These are phyloP conservation scores for Brasenia schreberi DNA, from an alignment of 164 flowering plant genomes.

Conservation along the genomic window DNA sequence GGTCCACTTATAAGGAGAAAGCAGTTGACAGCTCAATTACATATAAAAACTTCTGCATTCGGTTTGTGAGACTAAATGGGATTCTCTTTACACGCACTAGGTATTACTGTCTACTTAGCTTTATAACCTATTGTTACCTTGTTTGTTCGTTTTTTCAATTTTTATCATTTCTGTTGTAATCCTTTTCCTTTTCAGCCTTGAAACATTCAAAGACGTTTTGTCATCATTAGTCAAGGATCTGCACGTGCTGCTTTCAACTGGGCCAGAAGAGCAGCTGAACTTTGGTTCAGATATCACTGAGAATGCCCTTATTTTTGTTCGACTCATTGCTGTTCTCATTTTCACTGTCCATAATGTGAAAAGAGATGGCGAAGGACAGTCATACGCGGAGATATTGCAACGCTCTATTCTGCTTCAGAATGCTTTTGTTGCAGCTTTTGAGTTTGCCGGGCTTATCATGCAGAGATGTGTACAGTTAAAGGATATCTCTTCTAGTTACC, in stretches of 20 bases:
- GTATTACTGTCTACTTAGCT: conserved; percentile 17
- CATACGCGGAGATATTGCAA: conserved; percentile 90
- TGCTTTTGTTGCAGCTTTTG: conserved; percentile 74
- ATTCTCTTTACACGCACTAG: conserved; percentile 92
- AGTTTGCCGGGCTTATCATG: conserved; percentile 60
- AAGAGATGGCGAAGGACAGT: conserved; percentile 62
- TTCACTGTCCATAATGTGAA: conserved; percentile 67
- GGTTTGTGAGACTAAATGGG: conserved; percentile 86
- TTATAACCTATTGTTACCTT: neutral
- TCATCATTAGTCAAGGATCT: conserved; percentile 40
- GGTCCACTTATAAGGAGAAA: conserved; percentile 23
- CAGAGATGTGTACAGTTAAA: conserved; percentile 47
- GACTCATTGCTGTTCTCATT: conserved; percentile 64
- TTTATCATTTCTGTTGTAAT: neutral
- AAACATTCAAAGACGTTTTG: conserved; percentile 69
- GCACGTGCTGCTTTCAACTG: conserved; percentile 59
- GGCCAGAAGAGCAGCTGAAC: conserved; percentile 48
- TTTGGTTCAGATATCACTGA: conserved; percentile 69
- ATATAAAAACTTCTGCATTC: conserved; percentile 47
- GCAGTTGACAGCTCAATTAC: conserved; percentile 4
- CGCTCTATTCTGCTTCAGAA: conserved; percentile 69
- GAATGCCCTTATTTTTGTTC: conserved; percentile 52
- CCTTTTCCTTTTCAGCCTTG: conserved; percentile 37
- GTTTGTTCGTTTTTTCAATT: neutral
- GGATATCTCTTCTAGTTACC: conserved; percentile 57